phyloP scores from a whole-genome alignment of 768 basidiomycete genomes.

The Suillus sp. region DNA sequence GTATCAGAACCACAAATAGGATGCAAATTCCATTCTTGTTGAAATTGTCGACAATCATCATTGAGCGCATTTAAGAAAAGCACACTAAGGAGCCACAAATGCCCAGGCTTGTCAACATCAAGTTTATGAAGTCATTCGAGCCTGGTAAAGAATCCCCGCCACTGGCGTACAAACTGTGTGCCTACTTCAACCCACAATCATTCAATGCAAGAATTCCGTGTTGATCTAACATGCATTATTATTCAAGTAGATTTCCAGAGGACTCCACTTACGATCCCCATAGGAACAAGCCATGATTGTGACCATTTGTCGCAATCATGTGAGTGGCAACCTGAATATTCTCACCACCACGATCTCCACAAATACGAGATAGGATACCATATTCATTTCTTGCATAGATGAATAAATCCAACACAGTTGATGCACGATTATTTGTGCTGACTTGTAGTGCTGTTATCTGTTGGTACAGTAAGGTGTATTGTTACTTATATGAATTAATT shows the following conservation, averaged over 20 bases:
- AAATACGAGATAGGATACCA: constrained; percentile 34
- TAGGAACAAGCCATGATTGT: constrained; percentile 36
- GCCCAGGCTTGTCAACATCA: too few species aligned
- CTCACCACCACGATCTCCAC: constrained; percentile 41
- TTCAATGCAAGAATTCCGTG: constrained; percentile 32
- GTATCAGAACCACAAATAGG: too few species aligned
- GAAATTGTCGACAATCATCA: too few species aligned
- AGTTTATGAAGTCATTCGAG: too few species aligned
- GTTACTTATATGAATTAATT: not conserved
- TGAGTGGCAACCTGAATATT: constrained; percentile 36
- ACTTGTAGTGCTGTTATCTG: constrained; percentile 35
- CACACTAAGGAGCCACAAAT: too few species aligned
- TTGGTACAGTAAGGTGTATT: constrained; percentile 9
- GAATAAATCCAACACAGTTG: constrained; percentile 19
- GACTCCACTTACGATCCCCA: constrained; percentile 35
- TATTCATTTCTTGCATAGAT: constrained; percentile 18
- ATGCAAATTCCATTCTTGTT: too few species aligned
- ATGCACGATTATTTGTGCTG: constrained; percentile 38
- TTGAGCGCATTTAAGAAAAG: too few species aligned
- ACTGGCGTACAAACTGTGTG: constrained; percentile 19
- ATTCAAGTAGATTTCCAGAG: not conserved
- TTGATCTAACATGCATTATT: constrained; percentile 21
- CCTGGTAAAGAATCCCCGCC: too few species aligned
- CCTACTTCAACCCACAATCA: constrained; percentile 31
- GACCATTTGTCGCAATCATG: constrained; percentile 22